Conservation (phyloP, 1,284 basidiomycete genomes). For the Moesziomyces parantarcticus region DNA sequence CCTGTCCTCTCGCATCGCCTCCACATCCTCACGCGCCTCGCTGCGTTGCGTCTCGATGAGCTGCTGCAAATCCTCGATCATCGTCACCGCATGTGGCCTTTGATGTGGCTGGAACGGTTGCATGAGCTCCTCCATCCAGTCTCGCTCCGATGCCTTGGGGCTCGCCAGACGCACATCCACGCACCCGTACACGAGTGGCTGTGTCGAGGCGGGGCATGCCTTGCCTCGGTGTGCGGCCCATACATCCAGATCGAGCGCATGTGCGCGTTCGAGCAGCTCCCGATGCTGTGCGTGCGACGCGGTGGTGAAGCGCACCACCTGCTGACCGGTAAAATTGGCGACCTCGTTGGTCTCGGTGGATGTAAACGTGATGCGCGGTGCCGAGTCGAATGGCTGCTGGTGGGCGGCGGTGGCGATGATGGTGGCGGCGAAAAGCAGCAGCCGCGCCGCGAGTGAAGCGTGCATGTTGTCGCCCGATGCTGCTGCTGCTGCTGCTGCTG, state of each 20-base stretch:
- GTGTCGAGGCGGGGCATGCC: constrained; percentile 7
- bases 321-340: constrained; percentile 24
- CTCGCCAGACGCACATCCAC: constrained; percentile 28
- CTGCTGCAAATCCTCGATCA: constrained; percentile 24
- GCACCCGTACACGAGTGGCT: constrained; percentile 17
- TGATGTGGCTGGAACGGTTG: constrained; percentile 1
- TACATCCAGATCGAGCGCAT: constrained; percentile 19
- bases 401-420: constrained; percentile 1
- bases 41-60: constrained; percentile 9
- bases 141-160: constrained; percentile 1
- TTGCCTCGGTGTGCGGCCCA: constrained; percentile 24
- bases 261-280: constrained; percentile 14
- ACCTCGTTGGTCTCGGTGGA: background rate
- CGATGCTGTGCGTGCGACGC: constrained; percentile 1
- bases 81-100: background rate
- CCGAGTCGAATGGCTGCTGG: constrained; percentile 18
- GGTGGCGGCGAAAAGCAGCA: constrained; percentile 8
- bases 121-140: constrained; percentile 1
- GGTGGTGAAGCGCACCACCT: constrained; percentile 37
- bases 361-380: constrained; percentile 12
- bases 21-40: background rate
- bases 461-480: constrained; percentile 18
- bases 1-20: background rate
- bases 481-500: too few relatives aligned
- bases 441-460: constrained; percentile 13